Conservation (phyloP, 345 rosid species). For the Firmiana major region DNA sequence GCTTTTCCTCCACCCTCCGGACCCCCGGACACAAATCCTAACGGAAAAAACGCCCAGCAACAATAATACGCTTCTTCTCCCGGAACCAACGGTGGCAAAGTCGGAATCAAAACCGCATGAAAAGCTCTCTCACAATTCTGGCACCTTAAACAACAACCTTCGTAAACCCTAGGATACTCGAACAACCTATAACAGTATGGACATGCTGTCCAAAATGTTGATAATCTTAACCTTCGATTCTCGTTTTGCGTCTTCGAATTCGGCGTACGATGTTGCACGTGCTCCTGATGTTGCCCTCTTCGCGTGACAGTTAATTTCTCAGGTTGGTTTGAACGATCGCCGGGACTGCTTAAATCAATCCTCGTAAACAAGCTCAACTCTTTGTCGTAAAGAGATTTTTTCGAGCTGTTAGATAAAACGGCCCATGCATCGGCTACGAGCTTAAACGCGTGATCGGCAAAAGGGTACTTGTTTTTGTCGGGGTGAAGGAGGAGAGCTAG, state of each 20-base stretch:
- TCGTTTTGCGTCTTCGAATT: not conserved
- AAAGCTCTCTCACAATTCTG: constrained; percentile 70
- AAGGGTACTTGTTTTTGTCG: constrained; percentile 71
- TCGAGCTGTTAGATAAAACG: constrained; percentile 52
- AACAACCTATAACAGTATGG: constrained; percentile 76
- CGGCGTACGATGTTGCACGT: not conserved
- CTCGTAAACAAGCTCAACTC: constrained; percentile 49
- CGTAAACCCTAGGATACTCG: constrained; percentile 78
- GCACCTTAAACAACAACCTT: constrained; percentile 77
- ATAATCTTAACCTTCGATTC: constrained; percentile 27
- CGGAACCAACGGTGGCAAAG: constrained; percentile 70
- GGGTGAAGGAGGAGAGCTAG: constrained; percentile 88
- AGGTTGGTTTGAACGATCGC: not conserved
- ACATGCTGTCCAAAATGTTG: constrained; percentile 89
- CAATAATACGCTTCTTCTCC: constrained; percentile 85
- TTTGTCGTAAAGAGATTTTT: constrained; percentile 57
- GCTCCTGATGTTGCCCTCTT: constrained; percentile 13
- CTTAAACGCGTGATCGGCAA: constrained; percentile 76
- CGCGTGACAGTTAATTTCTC: constrained; percentile 46
- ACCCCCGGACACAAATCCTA: constrained; percentile 46
- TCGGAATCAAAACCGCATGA: constrained; percentile 53
- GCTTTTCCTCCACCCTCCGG: constrained; percentile 28
- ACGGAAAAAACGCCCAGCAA: constrained; percentile 81
- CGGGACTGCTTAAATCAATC: constrained; percentile 48
- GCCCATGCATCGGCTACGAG: constrained; percentile 86